Base-by-base conservation (phyloP, 2,329 filamentous ascomycete species). In the Pseudogymnoascus sp. region DNA sequence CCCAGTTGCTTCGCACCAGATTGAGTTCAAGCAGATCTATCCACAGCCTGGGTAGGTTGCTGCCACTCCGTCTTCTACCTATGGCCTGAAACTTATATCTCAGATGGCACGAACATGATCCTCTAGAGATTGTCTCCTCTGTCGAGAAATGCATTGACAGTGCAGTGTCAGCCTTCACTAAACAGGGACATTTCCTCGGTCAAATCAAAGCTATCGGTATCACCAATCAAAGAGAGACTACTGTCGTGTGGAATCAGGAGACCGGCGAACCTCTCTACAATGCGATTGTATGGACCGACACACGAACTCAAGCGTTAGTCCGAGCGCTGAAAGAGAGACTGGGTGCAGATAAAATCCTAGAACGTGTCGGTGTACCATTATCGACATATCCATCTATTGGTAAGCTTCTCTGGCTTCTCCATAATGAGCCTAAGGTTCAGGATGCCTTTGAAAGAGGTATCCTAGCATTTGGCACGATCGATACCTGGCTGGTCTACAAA, bases 81-180 rank as follows among this genome's bases (percentile, higher is more conserved):
- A 7, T 21, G 23, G 13, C 26, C 12, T 35, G 19, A 19, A 58
- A 8, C 4, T 2, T 23, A 35, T 39, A 18, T 60, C 34, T 21
- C 69, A 92, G 89, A 73, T 95, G 89, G 90, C 89, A 95, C 72
- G 91, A 96, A 72, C 90, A 95, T 70, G 86, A 95, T 68, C 89
- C 91, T 3, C 75, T 82, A 57, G 89, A 90, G 69, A 82, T 96
- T 59, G 78, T 95, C 48, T 75, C 77, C 59, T 88, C 89, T 0
- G 89, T 92, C 30, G 82, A 90, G 68, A 80, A 80, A 63, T 96
- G 91, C 73, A 91, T 95, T 66, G 86, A 90, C 66, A 82, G 83
- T 64, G 89, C 89, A 0, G 82, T 86, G 61, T 81, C 84, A 68
- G 76, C 85, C 39, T 95, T 95, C 73, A 74, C 82, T 57, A 77